A percentile compares a stretch with the other conserved stretches of the same genome.
Conservation (phyloP, 2,329 filamentous ascomycete species). For the Diaporthe sp. region DNA sequence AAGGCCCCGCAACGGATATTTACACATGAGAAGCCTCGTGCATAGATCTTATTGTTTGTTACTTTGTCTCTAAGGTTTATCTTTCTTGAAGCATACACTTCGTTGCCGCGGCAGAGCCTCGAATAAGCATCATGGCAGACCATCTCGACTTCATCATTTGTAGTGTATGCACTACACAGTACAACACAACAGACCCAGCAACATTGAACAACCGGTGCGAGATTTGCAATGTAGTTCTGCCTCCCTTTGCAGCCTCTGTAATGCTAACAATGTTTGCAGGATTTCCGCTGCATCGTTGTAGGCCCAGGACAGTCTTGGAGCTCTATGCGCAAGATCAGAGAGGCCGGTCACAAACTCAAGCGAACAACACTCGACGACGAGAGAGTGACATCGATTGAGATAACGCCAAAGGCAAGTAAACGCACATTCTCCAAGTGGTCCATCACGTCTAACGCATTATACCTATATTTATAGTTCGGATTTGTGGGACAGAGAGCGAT, state of each 20-base stretch:
- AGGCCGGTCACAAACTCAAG: not conserved
- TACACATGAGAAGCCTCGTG: not conserved
- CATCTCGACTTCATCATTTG: not conserved
- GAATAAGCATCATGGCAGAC: not conserved
- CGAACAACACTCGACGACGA: not conserved
- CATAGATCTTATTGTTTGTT: not conserved
- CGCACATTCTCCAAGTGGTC: not conserved
- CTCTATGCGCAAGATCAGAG: constrained; percentile 4
- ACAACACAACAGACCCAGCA: constrained; percentile 15
- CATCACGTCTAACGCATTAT: not conserved
- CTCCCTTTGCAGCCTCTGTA: not conserved
- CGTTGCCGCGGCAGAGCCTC: not conserved
- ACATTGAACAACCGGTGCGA: constrained; percentile 1
- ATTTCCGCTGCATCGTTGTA: not conserved
- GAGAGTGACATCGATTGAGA: not conserved
- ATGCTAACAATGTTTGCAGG: not conserved
- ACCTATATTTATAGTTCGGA: not conserved
- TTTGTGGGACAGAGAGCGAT: not conserved
- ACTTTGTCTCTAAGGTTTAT: not conserved
- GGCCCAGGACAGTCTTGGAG: constrained; percentile 1
- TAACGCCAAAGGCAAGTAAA: not conserved
- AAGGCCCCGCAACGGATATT: not conserved
- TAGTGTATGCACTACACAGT: not conserved
- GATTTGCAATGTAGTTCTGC: not conserved
- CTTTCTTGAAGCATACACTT: not conserved